phyloP scores from a whole-genome alignment of 2,329 filamentous ascomycete genomes.

The Domatiomyces catenatus region DNA sequence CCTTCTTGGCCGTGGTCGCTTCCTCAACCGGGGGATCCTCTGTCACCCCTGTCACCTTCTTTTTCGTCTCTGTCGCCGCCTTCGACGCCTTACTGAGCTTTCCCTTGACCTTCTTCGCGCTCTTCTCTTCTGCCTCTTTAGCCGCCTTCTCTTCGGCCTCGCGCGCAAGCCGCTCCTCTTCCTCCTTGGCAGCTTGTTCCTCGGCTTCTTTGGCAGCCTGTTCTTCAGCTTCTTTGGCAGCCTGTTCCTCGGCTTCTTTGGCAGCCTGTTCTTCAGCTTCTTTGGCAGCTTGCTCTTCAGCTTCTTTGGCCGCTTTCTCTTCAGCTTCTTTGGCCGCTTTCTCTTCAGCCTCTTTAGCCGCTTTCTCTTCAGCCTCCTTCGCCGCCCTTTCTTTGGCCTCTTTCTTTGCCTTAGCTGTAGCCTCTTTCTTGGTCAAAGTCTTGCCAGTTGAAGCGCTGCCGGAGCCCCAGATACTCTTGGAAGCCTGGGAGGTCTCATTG shows the following conservation, averaged over 20 bases:
- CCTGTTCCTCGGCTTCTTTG: slow-evolving; percentile 19
- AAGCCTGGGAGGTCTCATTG: slow-evolving; percentile 26
- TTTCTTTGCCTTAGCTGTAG: no score
- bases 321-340: slow-evolving; percentile 21
- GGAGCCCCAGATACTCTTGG: slow-evolving; percentile 30
- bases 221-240: slow-evolving; percentile 19
- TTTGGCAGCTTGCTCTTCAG: slow-evolving; percentile 18
- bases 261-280: slow-evolving; percentile 21
- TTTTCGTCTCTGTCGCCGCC: slow-evolving; percentile 15
- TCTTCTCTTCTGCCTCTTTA: slow-evolving; percentile 28
- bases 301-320: slow-evolving; percentile 11
- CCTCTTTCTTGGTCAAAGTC: slow-evolving; percentile 30
- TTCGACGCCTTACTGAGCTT: slow-evolving; percentile 15
- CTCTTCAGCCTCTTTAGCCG: slow-evolving; percentile 29
- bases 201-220: slow-evolving; percentile 24
- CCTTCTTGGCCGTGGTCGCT: slow-evolving; percentile 11
- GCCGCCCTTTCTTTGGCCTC: slow-evolving; percentile 31
- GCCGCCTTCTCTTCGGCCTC: slow-evolving; percentile 21
- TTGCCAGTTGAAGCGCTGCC: slow-evolving; percentile 26
- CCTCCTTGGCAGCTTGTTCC: slow-evolving; percentile 17
- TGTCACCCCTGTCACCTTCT: slow-evolving; percentile 12
- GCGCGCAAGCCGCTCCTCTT: slow-evolving; percentile 18
- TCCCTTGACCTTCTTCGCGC: slow-evolving; percentile 20
- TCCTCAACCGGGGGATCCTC: slow-evolving; percentile 22
- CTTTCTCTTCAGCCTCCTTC: slow-evolving; percentile 17